Evolutionary conservation across 805 yeast species (phyloP), one percentile per base, ranked within the genome.

Genomic region (Candida germanica): DNA sequence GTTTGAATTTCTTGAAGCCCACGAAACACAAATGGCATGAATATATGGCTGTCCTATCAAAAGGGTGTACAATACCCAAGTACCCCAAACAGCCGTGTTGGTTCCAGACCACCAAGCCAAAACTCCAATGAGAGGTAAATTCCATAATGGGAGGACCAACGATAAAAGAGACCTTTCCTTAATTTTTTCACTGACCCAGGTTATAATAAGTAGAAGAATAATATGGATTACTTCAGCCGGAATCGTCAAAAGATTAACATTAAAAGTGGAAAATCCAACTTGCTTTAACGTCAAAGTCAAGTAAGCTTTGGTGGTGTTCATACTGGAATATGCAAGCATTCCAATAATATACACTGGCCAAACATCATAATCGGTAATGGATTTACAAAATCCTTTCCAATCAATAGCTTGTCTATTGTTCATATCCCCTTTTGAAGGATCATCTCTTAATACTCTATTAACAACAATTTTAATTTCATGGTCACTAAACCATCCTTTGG

Each of bases 221-320:
- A 67, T 63, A 30, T 59, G 61, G 11, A 73, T 20, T 3, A 50
- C 50, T 12, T 38, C 36, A 14, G 43, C 27, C 6, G 61, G 61
- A 26, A 56, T 54, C 9, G 48, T 43, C 17, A 56, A 44, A 31
- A 54, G 39, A 37, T 54, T 53, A 8, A 50, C 49, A 35, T 44
- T 28, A 17, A 50, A 47, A 7, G 56, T 53, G 7, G 50, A 41
- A 36, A 50, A 54, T 10, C 58, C 58, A 35, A 54, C 45, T 14
- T 46, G 44, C 46, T 64, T 69, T 50, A 79, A 56, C 3, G 69
- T 65, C 34, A 78, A 50, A 0, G 81, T 71, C 53, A 77, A 43
- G 54, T 79, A 79, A 14, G 62, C 49, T 10, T 22, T 14, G 2
- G 44, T 38, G 5, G 59, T 56, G n/a, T 29, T 23, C 9, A 18